Conservation (phyloP, 2,329 filamentous ascomycete genomes). For the Talaromyces pinophilus region DNA sequence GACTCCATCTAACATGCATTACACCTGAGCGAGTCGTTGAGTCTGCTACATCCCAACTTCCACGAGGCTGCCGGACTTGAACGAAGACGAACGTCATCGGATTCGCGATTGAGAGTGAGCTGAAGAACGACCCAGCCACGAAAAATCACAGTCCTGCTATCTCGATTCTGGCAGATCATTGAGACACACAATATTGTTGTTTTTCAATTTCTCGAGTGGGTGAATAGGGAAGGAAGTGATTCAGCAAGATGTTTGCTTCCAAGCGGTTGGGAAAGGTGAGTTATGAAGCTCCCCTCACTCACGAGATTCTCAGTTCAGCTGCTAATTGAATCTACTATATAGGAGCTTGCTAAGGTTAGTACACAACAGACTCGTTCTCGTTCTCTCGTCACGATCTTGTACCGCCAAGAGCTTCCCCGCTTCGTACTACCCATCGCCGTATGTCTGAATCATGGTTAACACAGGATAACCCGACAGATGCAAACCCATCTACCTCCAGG, state of each 20-base stretch:
- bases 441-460: background rate
- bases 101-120: background rate
- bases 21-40: background rate
- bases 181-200: background rate
- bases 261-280: conserved; percentile 52
- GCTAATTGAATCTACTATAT: background rate
- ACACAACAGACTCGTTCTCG: background rate
- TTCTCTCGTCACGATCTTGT: background rate
- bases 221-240: background rate
- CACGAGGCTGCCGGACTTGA: background rate
- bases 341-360: conserved; percentile 12
- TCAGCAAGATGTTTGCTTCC: conserved; percentile 51
- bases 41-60: background rate
- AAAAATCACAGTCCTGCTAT: background rate
- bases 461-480: conserved; percentile 45
- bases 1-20: background rate
- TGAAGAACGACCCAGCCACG: background rate
- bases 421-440: background rate
- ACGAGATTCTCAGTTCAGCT: background rate
- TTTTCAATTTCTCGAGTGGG: background rate
- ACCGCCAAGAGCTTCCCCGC: background rate
- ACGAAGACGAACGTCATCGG: conserved; percentile 13
- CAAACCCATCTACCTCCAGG: conserved; percentile 62
- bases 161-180: background rate
- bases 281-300: background rate